phyloP scores from a whole-genome alignment of 2,329 filamentous ascomycete species.

The Samsoniella hepiali region DNA sequence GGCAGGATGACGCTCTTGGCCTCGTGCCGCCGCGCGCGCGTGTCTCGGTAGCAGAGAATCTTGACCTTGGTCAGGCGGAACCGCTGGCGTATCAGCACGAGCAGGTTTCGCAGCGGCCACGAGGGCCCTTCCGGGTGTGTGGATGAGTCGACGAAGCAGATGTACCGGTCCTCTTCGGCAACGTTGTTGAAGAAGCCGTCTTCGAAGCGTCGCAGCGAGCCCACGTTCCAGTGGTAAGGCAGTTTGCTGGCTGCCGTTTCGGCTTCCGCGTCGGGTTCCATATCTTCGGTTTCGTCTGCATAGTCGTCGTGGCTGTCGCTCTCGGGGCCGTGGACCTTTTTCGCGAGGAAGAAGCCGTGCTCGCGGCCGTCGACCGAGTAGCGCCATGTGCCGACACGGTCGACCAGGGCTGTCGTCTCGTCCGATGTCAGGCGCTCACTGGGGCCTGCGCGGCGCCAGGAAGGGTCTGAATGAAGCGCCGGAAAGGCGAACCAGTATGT shows the following conservation, averaged over 20 bases:
- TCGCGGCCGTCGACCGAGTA: conserved; percentile 79
- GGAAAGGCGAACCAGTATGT: conserved; percentile 99
- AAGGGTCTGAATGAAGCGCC: conserved; percentile 81
- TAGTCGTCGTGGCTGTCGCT: conserved; percentile 24
- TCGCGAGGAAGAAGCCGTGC: conserved; percentile 94
- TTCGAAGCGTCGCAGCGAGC: conserved; percentile 74
- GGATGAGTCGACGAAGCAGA: conserved; percentile 89
- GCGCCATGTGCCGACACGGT: conserved; percentile 82
- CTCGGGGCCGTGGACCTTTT: conserved; percentile 54
- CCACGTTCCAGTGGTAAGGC: conserved; percentile 74
- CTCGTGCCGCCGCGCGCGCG: conserved; percentile 71
- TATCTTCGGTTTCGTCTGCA: conserved; percentile 25
- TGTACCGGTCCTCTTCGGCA: conserved; percentile 69
- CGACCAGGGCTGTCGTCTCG: conserved; percentile 77
- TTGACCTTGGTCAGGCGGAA: conserved; percentile 76
- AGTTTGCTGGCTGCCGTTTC: conserved; percentile 48
- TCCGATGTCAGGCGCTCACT: conserved; percentile 55
- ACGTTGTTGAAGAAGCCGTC: conserved; percentile 79
- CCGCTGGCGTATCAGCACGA: conserved; percentile 78
- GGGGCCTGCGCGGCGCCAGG: conserved; percentile 65
- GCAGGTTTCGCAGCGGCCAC: conserved; percentile 87
- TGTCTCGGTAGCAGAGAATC: conserved; percentile 87
- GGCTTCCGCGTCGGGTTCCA: conserved; percentile 43
- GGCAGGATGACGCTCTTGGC: conserved; percentile 77
- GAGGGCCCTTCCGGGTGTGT: conserved; percentile 84